Evolutionary conservation across 163 green algal genomes (phyloP), one percentile per base, ranked within the genome.

Genomic region (Scenedesmus sp.): DNA sequence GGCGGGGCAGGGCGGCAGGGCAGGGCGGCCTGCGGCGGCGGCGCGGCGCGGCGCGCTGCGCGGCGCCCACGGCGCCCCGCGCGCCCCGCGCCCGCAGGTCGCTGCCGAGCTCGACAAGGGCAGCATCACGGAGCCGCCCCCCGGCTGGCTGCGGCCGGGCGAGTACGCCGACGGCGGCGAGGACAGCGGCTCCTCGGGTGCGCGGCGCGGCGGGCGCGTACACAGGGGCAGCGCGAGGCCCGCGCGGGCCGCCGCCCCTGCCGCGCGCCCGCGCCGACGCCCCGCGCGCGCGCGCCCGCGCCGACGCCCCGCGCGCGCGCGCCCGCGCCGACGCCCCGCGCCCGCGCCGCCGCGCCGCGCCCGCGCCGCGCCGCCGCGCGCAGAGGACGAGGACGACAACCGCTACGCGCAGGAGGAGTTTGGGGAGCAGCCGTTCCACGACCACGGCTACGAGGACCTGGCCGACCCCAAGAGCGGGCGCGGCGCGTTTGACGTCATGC

Each of bases 401-500:
- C 69, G 69, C 24, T 77, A 77, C 62, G 69, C 53, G 1, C 69
- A 77, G 53, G 69, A 77, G 51, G 69, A 77, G 69, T 77, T 66
- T 77, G 69, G 69, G 31, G 69, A 77, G 34, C 53, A 66, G 69
- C 69, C 69, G n/a, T 77, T 77, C 69, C 48, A 64, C 15, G 69
- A 77, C 53, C 48, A 64, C 14, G 48, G 48, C 9, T 77, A 77
- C 20, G 74, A 81, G 50, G 74, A 81, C 45, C 60, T 74, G 29
- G 50, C 60, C 34, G 34, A 66, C 26, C 44, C 62, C 45, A 48
- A 60, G 4, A 75, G 62, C 13, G 75, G 75, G 63, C 63, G 63
- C 22, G 34, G 51, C 56, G 84, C 84, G 13, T 98, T 98, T 75
- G 84, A 99, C 69, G 92, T 99, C 34, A 85, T 98, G 86, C 88